These are phyloP conservation scores for Hapsidospora chrysogenum DNA, from an alignment of 495 filamentous ascomycete genomes.

Conservation along the genomic window DNA sequence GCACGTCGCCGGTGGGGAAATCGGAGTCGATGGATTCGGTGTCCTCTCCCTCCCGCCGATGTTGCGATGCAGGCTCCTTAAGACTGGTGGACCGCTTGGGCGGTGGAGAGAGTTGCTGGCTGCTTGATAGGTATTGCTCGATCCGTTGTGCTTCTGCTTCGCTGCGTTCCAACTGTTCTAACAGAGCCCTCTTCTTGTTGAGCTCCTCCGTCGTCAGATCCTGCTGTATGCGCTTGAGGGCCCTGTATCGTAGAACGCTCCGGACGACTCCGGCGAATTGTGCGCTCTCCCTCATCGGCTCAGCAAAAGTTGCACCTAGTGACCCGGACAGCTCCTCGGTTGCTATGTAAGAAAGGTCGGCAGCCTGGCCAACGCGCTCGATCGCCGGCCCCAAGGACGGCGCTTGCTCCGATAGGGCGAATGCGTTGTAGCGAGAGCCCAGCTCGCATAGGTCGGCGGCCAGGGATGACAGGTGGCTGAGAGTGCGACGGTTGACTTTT, in stretches of 20 bases:
- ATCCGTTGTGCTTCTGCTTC: conserved; percentile 85
- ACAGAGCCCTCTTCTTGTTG: conserved; percentile 55
- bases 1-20: conserved; percentile 65
- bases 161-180: conserved; percentile 74
- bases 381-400: conserved; percentile 82
- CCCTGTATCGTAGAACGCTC: conserved; percentile 68
- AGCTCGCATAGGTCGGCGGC: conserved; percentile 84
- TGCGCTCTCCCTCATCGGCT: conserved; percentile 92
- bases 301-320: conserved; percentile 78
- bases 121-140: conserved; percentile 69
- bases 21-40: conserved; percentile 82
- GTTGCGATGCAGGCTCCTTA: conserved; percentile 28
- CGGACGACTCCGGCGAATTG: conserved; percentile 94
- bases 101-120: conserved; percentile 34
- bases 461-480: conserved; percentile 65
- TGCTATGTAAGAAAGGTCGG: conserved; percentile 89
- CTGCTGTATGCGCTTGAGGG: conserved; percentile 86
- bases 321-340: conserved; percentile 78
- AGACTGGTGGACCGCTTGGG: conserved; percentile 49
- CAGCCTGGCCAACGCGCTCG: conserved; percentile 84
- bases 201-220: conserved; percentile 93
- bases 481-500: conserved; percentile 79
- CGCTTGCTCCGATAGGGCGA: conserved; percentile 82
- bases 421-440: conserved; percentile 89
- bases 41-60: conserved; percentile 40